Percentiles rank a stretch among this genome's conserved stretches.
phyloP scores from a whole-genome alignment of 805 yeast species.

The Starmerella sirachaensis region DNA sequence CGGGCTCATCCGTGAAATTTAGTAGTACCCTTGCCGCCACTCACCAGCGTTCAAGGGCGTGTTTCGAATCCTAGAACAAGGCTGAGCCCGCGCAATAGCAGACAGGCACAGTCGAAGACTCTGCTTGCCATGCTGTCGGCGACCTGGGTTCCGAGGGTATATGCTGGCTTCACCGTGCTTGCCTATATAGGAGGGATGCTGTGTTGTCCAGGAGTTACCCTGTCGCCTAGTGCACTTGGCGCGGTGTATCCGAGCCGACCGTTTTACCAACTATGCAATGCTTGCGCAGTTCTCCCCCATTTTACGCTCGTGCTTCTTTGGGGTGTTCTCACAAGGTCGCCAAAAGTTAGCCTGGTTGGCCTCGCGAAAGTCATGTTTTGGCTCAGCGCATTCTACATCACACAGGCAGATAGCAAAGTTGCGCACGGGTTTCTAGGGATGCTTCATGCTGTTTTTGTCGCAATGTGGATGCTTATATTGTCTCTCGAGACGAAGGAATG shows the following conservation, averaged over 20 bases:
- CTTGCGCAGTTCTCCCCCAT: conserved; percentile 74
- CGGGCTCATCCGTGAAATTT: too few species aligned
- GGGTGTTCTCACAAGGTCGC: conserved; percentile 11
- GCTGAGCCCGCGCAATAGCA: too few species aligned
- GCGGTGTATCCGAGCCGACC: conserved; percentile 81
- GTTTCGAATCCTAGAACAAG: too few species aligned
- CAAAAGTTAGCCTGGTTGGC: conserved; percentile 35
- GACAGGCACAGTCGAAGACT: too few species aligned
- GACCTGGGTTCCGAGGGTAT: conserved; percentile 2
- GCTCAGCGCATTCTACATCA: conserved; percentile 80
- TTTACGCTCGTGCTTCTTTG: conserved; percentile 40
- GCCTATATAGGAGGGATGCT: conserved; percentile 11
- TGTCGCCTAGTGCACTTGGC: conserved; percentile 68
- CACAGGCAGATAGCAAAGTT: conserved; percentile 39
- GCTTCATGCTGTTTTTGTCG: conserved; percentile 8
- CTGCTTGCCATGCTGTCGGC: conserved; percentile 7
- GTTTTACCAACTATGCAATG: conserved; percentile 64
- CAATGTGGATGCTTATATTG: conserved; percentile 16
- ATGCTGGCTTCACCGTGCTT: neutral
- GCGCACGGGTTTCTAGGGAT: conserved; percentile 18
- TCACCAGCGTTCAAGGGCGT: too few species aligned
- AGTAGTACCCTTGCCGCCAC: too few species aligned
- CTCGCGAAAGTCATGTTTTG: conserved; percentile 59
- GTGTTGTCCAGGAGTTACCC: conserved; percentile 2
- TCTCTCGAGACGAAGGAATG: neutral